Conservation (phyloP, 2,329 filamentous ascomycete species). For the Torrubiellomyces zombiae region DNA sequence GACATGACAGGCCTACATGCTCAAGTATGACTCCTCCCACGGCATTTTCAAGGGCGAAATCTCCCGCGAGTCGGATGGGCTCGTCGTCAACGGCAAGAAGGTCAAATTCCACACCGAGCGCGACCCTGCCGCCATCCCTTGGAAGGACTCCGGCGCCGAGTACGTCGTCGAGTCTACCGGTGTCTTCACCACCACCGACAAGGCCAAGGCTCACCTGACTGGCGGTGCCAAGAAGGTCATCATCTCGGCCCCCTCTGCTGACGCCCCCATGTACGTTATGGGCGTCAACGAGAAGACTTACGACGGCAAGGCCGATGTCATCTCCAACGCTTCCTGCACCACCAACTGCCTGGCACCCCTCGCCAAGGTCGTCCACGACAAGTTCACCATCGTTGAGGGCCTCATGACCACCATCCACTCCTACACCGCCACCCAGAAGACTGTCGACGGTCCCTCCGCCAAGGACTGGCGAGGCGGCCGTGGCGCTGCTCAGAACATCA, state of each 20-base stretch:
- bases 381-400: slow-evolving; percentile 94
- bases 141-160: slow-evolving; percentile 69
- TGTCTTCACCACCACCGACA: slow-evolving; percentile 97
- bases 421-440: slow-evolving; percentile 99
- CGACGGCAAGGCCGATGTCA: slow-evolving; percentile 77
- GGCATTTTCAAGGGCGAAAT: slow-evolving; percentile 90
- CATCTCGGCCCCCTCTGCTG: slow-evolving; percentile 81
- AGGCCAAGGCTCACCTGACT: slow-evolving; percentile 86
- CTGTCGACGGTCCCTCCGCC: slow-evolving; percentile 87
- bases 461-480: slow-evolving; percentile 99
- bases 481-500: slow-evolving; percentile 98
- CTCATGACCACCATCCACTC: slow-evolving; percentile 99
- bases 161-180: slow-evolving; percentile 97
- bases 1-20: slow-evolving; percentile 99
- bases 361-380: slow-evolving; percentile 98
- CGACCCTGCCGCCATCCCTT: slow-evolving; percentile 81
- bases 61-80: slow-evolving; percentile 50
- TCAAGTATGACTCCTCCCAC: slow-evolving; percentile 98
- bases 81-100: slow-evolving; percentile 86
- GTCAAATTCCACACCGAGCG: slow-evolving; percentile 90
- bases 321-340: slow-evolving; percentile 99
- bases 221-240: slow-evolving; percentile 97
- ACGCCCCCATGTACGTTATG: slow-evolving; percentile 99
- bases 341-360: slow-evolving; percentile 99
- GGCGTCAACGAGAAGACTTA: slow-evolving; percentile 94